These are phyloP conservation scores for Fusarium tupiense DNA, from an alignment of 2,329 filamentous ascomycete genomes.

Conservation along the genomic window DNA sequence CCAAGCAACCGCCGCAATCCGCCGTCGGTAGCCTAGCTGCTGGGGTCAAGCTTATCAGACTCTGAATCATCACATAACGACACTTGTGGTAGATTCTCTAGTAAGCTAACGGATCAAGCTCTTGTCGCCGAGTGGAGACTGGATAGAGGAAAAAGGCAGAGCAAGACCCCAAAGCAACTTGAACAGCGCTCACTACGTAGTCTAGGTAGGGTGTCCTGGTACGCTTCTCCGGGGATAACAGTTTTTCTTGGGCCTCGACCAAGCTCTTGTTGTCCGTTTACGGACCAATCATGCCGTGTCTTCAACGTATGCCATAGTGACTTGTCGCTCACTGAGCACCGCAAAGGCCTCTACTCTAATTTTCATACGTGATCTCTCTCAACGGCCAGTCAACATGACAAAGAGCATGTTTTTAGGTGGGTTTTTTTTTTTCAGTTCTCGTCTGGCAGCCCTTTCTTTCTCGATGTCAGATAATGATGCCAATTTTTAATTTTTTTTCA, in stretches of 20 bases:
- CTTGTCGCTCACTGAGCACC: not conserved
- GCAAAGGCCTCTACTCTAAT: not conserved
- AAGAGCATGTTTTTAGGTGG: not conserved
- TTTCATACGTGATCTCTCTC: not conserved
- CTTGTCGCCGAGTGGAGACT: not conserved
- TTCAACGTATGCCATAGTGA: not conserved
- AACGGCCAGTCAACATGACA: not conserved
- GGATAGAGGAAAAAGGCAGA: not conserved
- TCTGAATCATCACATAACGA: conserved; percentile 21
- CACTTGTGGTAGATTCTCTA: conserved; percentile 7
- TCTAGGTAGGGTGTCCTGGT: not conserved
- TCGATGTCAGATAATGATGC: not conserved
- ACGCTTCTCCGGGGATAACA: not conserved
- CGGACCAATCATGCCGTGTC: not conserved
- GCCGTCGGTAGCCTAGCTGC: not conserved
- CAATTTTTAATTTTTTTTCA: not conserved
- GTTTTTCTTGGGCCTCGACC: not conserved
- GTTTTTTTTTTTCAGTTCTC: no score
- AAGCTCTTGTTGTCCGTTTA: not conserved
- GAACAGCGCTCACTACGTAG: not conserved
- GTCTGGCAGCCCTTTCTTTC: not conserved
- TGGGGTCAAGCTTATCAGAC: conserved; percentile 4
- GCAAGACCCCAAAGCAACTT: not conserved
- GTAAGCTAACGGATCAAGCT: conserved; percentile 23
- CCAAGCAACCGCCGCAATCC: not conserved